These are phyloP conservation scores for Acmispon strigosus DNA, from an alignment of 306 rosid species.

Conservation along the genomic window DNA sequence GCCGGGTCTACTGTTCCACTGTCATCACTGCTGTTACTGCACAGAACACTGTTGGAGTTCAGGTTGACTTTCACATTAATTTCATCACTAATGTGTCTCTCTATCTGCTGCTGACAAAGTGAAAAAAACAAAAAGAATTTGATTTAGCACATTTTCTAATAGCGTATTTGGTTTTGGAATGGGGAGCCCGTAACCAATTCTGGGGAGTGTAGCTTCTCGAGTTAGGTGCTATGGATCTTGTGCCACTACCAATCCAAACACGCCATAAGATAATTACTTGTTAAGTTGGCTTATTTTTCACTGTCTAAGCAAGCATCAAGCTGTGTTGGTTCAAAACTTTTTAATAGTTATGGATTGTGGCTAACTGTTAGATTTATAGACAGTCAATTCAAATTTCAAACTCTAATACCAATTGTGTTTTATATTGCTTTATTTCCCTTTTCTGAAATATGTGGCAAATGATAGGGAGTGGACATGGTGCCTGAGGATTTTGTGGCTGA, in stretches of 20 bases:
- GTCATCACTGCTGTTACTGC: conserved; percentile 90
- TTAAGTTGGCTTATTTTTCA: too few relatives aligned
- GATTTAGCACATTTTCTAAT: neutral
- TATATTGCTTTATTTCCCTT: neutral
- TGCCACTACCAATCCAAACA: too few relatives aligned
- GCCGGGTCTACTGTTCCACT: conserved; percentile 85
- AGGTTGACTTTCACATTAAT: conserved; percentile 43
- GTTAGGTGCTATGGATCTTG: too few relatives aligned
- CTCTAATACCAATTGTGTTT: neutral
- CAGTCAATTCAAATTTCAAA: neutral
- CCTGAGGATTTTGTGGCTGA: conserved; percentile 63
- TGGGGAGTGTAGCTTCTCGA: too few relatives aligned
- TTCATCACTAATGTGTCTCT: neutral
- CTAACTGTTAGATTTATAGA: neutral
- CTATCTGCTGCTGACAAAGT: neutral
- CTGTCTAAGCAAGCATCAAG: neutral
- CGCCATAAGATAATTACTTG: too few relatives aligned
- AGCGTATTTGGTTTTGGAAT: too few relatives aligned
- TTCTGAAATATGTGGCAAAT: conserved; percentile 15
- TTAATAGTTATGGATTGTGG: neutral
- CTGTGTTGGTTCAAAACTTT: neutral
- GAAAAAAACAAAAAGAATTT: too few relatives aligned
- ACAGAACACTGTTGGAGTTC: conserved; percentile 88
- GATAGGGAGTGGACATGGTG: conserved; percentile 56
- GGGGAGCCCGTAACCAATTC: too few relatives aligned